Percentiles rank a stretch among this genome's conserved stretches.
These are phyloP conservation scores for Rheum nobile DNA, from an alignment of 148 eudicot species.

Conservation along the genomic window DNA sequence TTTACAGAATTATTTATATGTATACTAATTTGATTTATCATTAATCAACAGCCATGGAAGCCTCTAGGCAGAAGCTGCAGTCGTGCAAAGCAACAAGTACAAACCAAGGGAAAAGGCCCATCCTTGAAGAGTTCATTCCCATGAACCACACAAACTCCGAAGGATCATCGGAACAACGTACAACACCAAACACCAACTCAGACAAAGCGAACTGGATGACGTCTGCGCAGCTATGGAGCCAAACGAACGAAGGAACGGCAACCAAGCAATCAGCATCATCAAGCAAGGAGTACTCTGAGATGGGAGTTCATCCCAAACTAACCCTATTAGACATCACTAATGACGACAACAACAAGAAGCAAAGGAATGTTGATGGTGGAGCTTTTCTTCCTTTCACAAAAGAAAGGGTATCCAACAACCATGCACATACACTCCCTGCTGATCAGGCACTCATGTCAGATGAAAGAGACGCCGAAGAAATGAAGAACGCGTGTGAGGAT, in stretches of 20 bases:
- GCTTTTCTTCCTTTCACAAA: conserved; percentile 78
- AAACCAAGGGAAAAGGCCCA: conserved; percentile 27
- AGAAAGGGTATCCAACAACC: conserved; percentile 22
- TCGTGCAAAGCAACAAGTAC: conserved; percentile 19
- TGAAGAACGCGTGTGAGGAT: conserved; percentile 31
- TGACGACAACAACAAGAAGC: conserved; percentile 29
- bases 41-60: conserved; percentile 46
- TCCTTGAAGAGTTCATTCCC: conserved; percentile 92
- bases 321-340: conserved; percentile 18
- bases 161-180: conserved; percentile 19
- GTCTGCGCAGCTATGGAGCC: conserved; percentile 87
- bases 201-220: conserved; percentile 93
- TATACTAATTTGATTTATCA: not conserved
- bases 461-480: conserved; percentile 32
- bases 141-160: conserved; percentile 40
- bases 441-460: conserved; percentile 61
- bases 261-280: not conserved
- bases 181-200: conserved; percentile 20
- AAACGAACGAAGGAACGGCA: conserved; percentile 15
- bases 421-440: conserved; percentile 34
- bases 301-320: conserved; percentile 29
- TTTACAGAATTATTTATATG: not conserved
- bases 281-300: not conserved
- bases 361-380: conserved; percentile 52
- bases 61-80: conserved; percentile 74